A percentile compares a stretch with the other conserved stretches of the same genome.
Evolutionary conservation across 2,329 filamentous ascomycete species (phyloP).

Genomic region (Phialemonium atrogriseum): DNA sequence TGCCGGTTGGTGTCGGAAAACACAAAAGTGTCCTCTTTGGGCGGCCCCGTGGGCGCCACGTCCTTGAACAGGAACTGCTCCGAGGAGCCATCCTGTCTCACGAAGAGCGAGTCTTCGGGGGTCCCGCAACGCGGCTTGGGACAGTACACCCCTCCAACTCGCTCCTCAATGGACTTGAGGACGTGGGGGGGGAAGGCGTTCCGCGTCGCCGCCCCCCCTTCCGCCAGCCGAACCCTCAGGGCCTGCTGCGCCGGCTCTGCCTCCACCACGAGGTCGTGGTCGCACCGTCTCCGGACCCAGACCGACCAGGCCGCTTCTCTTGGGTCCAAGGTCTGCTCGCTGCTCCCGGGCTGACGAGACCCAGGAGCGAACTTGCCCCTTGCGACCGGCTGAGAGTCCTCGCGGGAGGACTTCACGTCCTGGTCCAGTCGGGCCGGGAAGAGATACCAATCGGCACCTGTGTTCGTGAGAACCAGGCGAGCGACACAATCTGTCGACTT

Average conservation of each 20-base stretch:
- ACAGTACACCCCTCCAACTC: not conserved
- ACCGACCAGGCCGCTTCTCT: not conserved
- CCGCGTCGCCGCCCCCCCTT: no score
- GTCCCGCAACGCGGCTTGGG: slow-evolving; percentile 18
- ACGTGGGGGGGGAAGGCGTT: no score
- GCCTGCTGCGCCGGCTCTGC: no score
- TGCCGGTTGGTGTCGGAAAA: slow-evolving; percentile 15
- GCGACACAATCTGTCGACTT: not conserved
- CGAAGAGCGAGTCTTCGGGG: slow-evolving; percentile 20
- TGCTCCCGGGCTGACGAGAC: no score
- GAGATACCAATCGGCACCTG: not conserved
- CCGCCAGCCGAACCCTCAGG: no score
- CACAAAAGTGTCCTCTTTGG: slow-evolving; percentile 19
- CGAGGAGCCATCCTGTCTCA: not conserved
- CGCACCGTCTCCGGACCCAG: slow-evolving; percentile 2
- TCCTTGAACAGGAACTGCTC: slow-evolving; percentile 23
- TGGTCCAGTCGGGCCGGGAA: not conserved
- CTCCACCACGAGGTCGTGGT: not conserved
- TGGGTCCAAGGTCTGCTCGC: not conserved
- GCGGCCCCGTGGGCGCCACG: slow-evolving; percentile 10
- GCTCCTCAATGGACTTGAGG: no score
- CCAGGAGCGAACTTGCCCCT: not conserved
- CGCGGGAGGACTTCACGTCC: no score
- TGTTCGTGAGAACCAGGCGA: not conserved
- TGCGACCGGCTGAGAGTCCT: not conserved